phyloP scores from a whole-genome alignment of 345 rosid species.

The Aegle marmelos region DNA sequence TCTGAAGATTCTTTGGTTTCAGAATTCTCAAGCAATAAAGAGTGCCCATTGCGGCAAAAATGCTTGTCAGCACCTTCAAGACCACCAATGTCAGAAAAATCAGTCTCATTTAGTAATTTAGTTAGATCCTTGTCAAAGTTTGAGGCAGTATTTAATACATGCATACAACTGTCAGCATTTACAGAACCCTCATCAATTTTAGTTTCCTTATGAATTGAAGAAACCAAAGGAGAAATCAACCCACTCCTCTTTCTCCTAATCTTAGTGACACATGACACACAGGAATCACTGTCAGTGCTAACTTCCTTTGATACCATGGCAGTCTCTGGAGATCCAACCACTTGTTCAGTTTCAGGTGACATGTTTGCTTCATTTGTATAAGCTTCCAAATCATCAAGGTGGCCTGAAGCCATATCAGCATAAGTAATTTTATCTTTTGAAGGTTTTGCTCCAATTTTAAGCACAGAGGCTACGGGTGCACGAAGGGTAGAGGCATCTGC shows the following conservation, averaged over 20 bases:
- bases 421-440: conserved; percentile 18
- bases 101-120: conserved; percentile 19
- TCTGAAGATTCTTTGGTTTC: conserved; percentile 18
- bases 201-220: conserved; percentile 29
- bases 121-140: conserved; percentile 23
- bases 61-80: conserved; percentile 26
- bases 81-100: conserved; percentile 16
- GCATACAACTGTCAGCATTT: conserved; percentile 23
- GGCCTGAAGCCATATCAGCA: conserved; percentile 21
- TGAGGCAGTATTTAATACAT: conserved; percentile 18
- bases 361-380: conserved; percentile 22
- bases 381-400: conserved; percentile 23
- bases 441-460: conserved; percentile 21
- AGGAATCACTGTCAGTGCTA: conserved; percentile 14
- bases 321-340: conserved; percentile 23
- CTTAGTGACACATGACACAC: conserved; percentile 13
- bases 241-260: conserved; percentile 32
- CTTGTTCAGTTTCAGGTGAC: conserved; percentile 25
- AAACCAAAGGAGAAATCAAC: conserved; percentile 25
- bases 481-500: conserved; percentile 16
- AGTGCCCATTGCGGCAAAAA: conserved; percentile 25
- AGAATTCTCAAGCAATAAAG: conserved; percentile 27
- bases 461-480: conserved; percentile 15
- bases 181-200: conserved; percentile 24
- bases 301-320: conserved; percentile 23